A percentile compares a stretch with the other conserved stretches of the same genome.
phyloP scores from a whole-genome alignment of 495 filamentous ascomycete genomes.

The Penicillium pulvis region DNA sequence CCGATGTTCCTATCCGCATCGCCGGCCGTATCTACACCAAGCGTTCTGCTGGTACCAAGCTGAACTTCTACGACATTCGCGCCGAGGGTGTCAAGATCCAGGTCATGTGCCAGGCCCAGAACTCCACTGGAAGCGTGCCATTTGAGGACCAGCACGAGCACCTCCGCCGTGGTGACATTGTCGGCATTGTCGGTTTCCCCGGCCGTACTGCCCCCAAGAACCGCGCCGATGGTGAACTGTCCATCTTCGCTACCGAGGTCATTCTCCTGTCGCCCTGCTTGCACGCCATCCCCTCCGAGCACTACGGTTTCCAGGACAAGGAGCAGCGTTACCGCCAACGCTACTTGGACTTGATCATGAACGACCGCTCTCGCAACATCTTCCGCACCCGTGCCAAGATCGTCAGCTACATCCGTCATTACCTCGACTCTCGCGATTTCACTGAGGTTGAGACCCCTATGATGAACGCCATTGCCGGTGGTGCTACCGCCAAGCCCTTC shows the following conservation, averaged over 20 bases:
- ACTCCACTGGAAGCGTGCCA: constrained; percentile 58
- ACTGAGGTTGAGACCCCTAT: constrained; percentile 97
- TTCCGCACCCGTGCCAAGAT: constrained; percentile 84
- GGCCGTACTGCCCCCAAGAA: constrained; percentile 90
- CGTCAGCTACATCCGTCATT: constrained; percentile 79
- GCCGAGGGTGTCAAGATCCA: constrained; percentile 84
- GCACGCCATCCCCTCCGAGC: constrained; percentile 87
- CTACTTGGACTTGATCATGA: constrained; percentile 96
- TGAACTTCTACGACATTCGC: constrained; percentile 91
- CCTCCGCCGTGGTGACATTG: constrained; percentile 86
- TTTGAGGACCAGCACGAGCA: constrained; percentile 90
- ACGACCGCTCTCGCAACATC: constrained; percentile 76
- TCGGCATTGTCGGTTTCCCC: constrained; percentile 85
- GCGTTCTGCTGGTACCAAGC: constrained; percentile 77
- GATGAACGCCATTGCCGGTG: constrained; percentile 94
- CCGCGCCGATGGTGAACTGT: constrained; percentile 83
- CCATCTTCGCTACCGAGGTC: constrained; percentile 87
- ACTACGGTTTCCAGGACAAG: constrained; percentile 92
- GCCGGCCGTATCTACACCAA: constrained; percentile 89
- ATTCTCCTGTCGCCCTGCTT: constrained; percentile 86
- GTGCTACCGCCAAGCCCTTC: constrained; percentile 95
- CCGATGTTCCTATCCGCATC: constrained; percentile 70
- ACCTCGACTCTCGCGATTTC: constrained; percentile 83
- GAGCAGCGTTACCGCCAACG: constrained; percentile 90
- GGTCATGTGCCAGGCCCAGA: constrained; percentile 85